Percentiles rank a stretch among this genome's conserved stretches.
phyloP scores from a whole-genome alignment of 2,329 filamentous ascomycete genomes.

The Colletotrichum tanaceti region DNA sequence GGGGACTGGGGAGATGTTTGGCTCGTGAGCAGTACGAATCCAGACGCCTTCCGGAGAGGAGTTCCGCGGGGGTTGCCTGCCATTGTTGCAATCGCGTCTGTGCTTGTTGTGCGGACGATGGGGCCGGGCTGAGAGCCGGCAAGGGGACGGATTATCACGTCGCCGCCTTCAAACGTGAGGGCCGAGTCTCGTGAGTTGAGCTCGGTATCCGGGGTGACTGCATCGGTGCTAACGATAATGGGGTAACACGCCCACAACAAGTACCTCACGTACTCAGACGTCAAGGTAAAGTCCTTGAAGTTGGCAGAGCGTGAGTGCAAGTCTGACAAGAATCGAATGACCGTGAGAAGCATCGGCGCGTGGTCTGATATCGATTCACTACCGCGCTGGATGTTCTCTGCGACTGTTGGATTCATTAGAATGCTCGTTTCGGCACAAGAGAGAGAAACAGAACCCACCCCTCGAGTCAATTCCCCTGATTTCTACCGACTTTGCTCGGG shows the following conservation, averaged over 20 bases:
- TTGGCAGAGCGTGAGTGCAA: constrained; percentile 79
- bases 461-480: constrained; percentile 67
- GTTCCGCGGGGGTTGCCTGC: constrained; percentile 66
- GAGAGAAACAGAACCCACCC: constrained; percentile 53
- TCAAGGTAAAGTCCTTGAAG: constrained; percentile 85
- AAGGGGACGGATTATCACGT: constrained; percentile 84
- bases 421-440: constrained; percentile 13
- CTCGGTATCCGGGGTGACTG: constrained; percentile 85
- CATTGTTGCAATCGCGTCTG: constrained; percentile 62
- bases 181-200: constrained; percentile 84
- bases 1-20: constrained; percentile 69
- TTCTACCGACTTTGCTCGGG: constrained; percentile 73
- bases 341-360: constrained; percentile 76
- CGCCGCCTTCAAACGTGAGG: constrained; percentile 85
- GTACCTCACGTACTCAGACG: constrained; percentile 83
- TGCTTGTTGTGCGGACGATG: constrained; percentile 77
- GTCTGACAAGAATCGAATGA: constrained; percentile 82
- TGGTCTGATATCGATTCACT: constrained; percentile 63
- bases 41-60: constrained; percentile 82
- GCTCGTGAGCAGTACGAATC: constrained; percentile 87
- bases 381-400: constrained; percentile 56
- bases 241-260: constrained; percentile 87
- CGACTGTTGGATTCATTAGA: constrained; percentile 35
- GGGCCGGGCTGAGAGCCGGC: constrained; percentile 71
- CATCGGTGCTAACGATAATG: constrained; percentile 86